phyloP scores from a whole-genome alignment of 2,329 filamentous ascomycete species.

The Penicillium fuscoglaucum region DNA sequence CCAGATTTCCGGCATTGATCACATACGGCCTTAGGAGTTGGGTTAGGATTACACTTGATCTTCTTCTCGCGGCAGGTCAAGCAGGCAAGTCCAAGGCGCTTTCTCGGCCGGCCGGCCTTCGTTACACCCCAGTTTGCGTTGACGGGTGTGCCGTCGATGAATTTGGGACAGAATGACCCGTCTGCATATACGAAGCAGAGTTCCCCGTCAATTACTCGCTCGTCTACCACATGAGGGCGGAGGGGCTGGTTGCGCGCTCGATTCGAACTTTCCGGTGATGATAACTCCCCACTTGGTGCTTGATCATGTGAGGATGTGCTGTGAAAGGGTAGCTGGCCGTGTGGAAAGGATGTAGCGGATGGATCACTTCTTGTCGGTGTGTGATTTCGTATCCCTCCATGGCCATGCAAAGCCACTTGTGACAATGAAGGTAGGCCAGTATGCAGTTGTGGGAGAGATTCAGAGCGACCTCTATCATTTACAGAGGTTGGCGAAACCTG shows the following conservation, averaged over 20 bases:
- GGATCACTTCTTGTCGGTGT: constrained; percentile 21
- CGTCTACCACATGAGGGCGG: constrained; percentile 42
- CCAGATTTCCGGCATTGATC: constrained; percentile 92
- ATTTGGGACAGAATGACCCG: constrained; percentile 75
- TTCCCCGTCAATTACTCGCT: constrained; percentile 64
- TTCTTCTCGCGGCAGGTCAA: constrained; percentile 94
- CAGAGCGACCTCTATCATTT: constrained; percentile 23
- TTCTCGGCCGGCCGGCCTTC: constrained; percentile 89
- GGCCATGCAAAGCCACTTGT: constrained; percentile 30
- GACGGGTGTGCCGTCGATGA: constrained; percentile 81
- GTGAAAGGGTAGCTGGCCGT: constrained; percentile 21
- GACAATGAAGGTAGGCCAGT: constrained; percentile 34
- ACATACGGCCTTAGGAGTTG: constrained; percentile 57
- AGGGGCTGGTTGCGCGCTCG: constrained; percentile 19
- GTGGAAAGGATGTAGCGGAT: constrained; percentile 21
- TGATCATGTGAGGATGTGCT: constrained; percentile 19
- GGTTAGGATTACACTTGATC: constrained; percentile 95
- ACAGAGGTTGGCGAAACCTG: constrained; percentile 14
- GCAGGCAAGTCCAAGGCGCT: constrained; percentile 88
- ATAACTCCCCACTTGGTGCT: constrained; percentile 12
- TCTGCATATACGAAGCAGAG: constrained; percentile 85
- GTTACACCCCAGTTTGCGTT: constrained; percentile 93
- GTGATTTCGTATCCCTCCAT: constrained; percentile 24
- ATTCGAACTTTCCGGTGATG: constrained; percentile 18
- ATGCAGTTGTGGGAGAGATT: constrained; percentile 23